Evolutionary conservation across 805 yeast species (phyloP), one percentile per base, ranked within the genome.

Genomic region (Saccharomycopsis olivae): DNA sequence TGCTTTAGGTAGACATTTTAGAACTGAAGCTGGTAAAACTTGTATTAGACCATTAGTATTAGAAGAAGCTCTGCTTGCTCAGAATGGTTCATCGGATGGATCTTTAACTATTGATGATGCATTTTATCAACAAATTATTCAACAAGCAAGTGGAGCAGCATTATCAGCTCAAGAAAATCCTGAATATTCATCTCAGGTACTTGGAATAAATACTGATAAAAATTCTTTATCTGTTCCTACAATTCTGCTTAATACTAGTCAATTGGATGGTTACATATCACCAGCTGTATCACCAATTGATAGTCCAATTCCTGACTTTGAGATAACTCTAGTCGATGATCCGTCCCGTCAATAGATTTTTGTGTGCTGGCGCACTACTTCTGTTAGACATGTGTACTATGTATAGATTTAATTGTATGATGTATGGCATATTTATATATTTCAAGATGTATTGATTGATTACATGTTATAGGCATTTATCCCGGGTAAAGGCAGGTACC

Each of bases 1-100:
- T 61, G 92, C 89, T 0, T 58, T 82, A 38, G 73, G 84, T 4
- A 65, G 92, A 50, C 94, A 82, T 59, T 81, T 82, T 56, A 71
- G 81, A 51, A 81, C 94, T 0, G 89, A 79, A 49, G 73, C 81
- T 24, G 92, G 92, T 3, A 75, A 77, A 61, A 65, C 66, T 37
- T 82, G 94, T 59, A 76, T 82, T 23, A 60, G 71, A 38, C 82
- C 84, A 0, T 60, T 79, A 46, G 69, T 78, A 61, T 78, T 75
- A 34, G 87, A 79, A 48, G 77, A 63, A 27, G 33, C 38, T 9
- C n/a, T n/a, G n/a, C n/a, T n/a, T n/a, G n/a, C n/a, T n/a, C n/a
- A n/a, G n/a, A n/a, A n/a, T n/a, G n/a, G n/a, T n/a, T 62, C 59
- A 38, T 53, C 55, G 29, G 42, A 33, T 15, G 5, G 3, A 2